phyloP scores from a whole-genome alignment of 2,329 filamentous ascomycete genomes.

The Metarhizium anisopliae region DNA sequence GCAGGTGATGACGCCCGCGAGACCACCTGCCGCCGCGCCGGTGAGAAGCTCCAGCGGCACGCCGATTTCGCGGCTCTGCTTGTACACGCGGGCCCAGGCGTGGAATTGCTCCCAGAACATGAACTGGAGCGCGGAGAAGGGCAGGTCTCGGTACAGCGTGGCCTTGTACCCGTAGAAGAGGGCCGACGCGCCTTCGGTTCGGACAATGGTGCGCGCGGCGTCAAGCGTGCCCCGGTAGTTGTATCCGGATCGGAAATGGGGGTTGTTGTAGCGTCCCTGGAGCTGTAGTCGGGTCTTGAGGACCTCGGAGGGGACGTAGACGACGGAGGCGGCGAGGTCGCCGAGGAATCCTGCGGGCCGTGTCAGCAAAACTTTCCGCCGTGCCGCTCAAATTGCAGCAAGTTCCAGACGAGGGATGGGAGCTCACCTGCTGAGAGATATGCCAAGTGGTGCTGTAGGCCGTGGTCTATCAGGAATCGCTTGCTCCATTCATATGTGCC shows the following conservation, averaged over 20 bases:
- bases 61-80: constrained; percentile 75
- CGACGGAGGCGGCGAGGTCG: constrained; percentile 80
- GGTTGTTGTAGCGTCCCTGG: constrained; percentile 92
- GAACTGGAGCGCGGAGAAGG: constrained; percentile 93
- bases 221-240: constrained; percentile 85
- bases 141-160: constrained; percentile 86
- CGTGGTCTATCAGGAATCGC: constrained; percentile 74
- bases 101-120: constrained; percentile 97
- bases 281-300: constrained; percentile 95
- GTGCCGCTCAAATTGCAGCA: too few species aligned
- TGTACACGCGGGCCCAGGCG: constrained; percentile 68
- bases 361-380: not conserved
- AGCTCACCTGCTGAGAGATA: constrained; percentile 72
- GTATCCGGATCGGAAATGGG: constrained; percentile 86
- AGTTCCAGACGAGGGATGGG: not conserved
- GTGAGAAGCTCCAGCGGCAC: constrained; percentile 79
- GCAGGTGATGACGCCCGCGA: constrained; percentile 90
- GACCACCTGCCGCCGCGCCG: constrained; percentile 78
- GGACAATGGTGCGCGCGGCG: constrained; percentile 76
- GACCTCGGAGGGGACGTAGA: constrained; percentile 96
- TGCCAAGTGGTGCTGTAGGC: constrained; percentile 71
- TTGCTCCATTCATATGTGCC: constrained; percentile 96
- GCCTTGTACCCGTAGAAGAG: constrained; percentile 97
- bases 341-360: constrained; percentile 66
- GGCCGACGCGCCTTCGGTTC: constrained; percentile 71